These are phyloP conservation scores for Syzygium aromaticum DNA, from an alignment of 345 rosid species.

Conservation along the genomic window DNA sequence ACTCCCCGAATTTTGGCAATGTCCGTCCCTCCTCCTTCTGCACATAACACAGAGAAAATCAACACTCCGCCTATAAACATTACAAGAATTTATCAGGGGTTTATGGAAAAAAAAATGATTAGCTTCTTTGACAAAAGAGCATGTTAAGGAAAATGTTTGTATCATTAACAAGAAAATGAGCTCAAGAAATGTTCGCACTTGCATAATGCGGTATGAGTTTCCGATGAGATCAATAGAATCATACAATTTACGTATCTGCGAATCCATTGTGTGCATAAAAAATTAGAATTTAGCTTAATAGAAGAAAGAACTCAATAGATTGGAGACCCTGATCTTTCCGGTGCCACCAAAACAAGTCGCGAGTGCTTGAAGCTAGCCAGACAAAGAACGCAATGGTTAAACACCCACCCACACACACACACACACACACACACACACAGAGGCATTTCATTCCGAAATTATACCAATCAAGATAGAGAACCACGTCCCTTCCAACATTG, in stretches of 20 bases:
- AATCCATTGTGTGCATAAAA: background rate
- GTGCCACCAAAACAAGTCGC: background rate
- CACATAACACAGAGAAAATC: background rate
- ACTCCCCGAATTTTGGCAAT: slow-evolving; percentile 15
- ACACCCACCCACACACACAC: background rate
- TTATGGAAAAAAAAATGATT: background rate
- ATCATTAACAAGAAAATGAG: background rate
- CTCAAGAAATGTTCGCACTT: background rate
- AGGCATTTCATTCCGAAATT: background rate
- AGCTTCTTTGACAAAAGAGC: background rate
- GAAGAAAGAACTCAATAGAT: background rate
- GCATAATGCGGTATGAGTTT: background rate
- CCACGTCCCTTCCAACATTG: too few species aligned
- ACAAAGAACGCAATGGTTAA: background rate
- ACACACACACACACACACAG: background rate
- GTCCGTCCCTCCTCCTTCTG: background rate
- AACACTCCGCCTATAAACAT: background rate
- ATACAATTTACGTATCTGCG: background rate
- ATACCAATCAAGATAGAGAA: background rate
- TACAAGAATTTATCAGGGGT: background rate
- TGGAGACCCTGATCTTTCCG: background rate
- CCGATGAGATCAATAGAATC: background rate
- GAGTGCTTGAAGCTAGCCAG: background rate
- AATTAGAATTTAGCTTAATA: background rate
- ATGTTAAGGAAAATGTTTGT: background rate